Conservation (phyloP, 495 filamentous ascomycete species). For the Recurvomyces mirabilis region DNA sequence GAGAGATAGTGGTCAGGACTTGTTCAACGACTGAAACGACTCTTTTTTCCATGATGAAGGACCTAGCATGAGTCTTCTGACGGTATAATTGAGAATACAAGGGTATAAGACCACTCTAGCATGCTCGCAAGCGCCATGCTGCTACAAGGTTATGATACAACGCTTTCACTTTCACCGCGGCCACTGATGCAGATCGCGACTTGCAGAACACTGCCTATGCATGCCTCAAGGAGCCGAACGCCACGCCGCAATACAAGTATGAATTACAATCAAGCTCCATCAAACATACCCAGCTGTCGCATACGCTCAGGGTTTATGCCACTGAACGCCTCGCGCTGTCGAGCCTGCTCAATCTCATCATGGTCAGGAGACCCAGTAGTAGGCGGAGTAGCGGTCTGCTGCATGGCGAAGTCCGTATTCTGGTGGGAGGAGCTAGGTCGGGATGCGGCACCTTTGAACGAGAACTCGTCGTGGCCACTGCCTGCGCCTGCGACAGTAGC, state of each 20-base stretch:
- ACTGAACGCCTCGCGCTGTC: conserved; percentile 10
- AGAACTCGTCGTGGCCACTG: not conserved
- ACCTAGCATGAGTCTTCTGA: no score
- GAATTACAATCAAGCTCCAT: conserved; percentile 9
- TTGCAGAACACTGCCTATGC: no score
- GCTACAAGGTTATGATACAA: conserved; percentile 4
- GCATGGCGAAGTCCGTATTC: conserved; percentile 9
- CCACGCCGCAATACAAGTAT: no score
- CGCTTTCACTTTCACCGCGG: no score
- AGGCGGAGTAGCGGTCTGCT: conserved; percentile 31
- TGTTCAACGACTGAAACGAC: conserved; percentile 30
- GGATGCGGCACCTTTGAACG: conserved; percentile 10
- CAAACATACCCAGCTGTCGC: conserved; percentile 17
- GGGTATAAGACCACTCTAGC: not conserved
- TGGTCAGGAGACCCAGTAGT: conserved; percentile 24
- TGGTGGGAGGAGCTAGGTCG: not conserved
- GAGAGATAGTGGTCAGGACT: conserved; percentile 34
- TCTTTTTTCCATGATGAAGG: no score
- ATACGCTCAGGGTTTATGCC: conserved; percentile 25
- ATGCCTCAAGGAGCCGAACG: no score
- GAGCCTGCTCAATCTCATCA: conserved; percentile 12
- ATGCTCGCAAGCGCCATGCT: not conserved
- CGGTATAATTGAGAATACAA: no score
- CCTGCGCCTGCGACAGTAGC: conserved; percentile 1
- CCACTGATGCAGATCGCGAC: no score